phyloP scores from a whole-genome alignment of 108 stramenopile genomes.

The Skeletonema potamos region DNA sequence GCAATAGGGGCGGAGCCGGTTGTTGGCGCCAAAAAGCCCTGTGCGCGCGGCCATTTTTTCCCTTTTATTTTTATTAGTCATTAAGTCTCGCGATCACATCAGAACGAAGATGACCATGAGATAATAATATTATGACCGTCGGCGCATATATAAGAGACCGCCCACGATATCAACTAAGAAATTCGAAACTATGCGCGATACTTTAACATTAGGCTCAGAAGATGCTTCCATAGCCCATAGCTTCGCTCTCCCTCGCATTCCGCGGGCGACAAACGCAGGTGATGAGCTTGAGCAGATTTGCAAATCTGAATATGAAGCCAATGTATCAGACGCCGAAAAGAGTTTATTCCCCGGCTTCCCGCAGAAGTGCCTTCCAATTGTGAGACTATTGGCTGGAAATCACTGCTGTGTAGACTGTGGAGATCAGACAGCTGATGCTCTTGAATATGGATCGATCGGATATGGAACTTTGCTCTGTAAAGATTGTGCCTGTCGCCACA shows the following conservation, averaged over 20 bases:
- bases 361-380: constrained; percentile 6
- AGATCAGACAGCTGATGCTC: not conserved
- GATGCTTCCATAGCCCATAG: not conserved
- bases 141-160: not conserved
- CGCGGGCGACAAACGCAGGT: not conserved
- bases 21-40: too few relatives aligned
- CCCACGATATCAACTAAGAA: not conserved
- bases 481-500: constrained; percentile 26
- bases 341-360: constrained; percentile 17
- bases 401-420: constrained; percentile 42
- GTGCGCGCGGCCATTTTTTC: too few relatives aligned
- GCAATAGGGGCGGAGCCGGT: too few relatives aligned
- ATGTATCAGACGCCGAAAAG: not conserved
- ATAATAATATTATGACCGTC: not conserved
- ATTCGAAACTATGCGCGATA: not conserved
- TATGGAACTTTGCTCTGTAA: constrained; percentile 33
- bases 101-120: not conserved
- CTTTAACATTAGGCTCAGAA: not conserved
- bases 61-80: too few relatives aligned
- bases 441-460: constrained; percentile 19
- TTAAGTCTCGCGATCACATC: too few relatives aligned
- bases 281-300: not conserved
- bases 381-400: constrained; percentile 26
- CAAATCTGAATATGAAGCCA: not conserved
- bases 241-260: not conserved